A percentile compares a stretch with the other conserved stretches of the same genome.
Evolutionary conservation across 2,329 filamentous ascomycete species (phyloP).

Genomic region (Gliomastix tumulicola): DNA sequence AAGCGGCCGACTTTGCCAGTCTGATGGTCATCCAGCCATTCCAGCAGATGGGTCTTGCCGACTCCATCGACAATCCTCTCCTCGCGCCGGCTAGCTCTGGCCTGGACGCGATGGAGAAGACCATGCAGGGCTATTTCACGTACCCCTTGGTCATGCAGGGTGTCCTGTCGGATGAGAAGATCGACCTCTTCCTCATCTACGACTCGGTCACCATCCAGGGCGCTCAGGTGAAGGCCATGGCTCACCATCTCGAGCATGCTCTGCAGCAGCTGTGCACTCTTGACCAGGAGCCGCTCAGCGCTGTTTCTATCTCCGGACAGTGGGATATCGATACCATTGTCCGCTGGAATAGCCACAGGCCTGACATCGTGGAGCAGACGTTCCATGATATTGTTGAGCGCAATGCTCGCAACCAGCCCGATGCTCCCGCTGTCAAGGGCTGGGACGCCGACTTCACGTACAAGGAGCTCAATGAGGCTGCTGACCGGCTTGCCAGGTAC

Average conservation of each 20-base stretch:
- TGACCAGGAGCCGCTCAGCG: too few species aligned
- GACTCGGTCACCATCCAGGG: background rate
- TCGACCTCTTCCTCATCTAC: constrained; percentile 1
- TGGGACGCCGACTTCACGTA: constrained; percentile 9
- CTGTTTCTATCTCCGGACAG: background rate
- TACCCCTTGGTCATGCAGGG: constrained; percentile 12
- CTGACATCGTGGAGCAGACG: background rate
- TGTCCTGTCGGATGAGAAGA: constrained; percentile 13
- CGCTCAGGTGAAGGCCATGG: background rate
- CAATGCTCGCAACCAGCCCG: constrained; percentile 1
- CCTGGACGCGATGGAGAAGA: constrained; percentile 1
- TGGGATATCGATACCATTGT: too few species aligned
- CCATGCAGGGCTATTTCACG: constrained; percentile 6
- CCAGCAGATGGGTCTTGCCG: background rate
- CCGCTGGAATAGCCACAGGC: too few species aligned
- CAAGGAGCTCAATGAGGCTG: constrained; percentile 1
- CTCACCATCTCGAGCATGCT: too few species aligned
- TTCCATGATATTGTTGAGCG: background rate
- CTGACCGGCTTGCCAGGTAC: too few species aligned
- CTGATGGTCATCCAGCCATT: constrained; percentile 9
- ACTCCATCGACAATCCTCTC: constrained; percentile 6
- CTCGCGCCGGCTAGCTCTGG: background rate
- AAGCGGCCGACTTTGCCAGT: constrained; percentile 5
- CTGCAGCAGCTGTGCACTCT: too few species aligned
- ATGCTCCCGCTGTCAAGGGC: constrained; percentile 1